A percentile compares a stretch with the other conserved stretches of the same genome.
These are phyloP conservation scores for Balakata baccata DNA, from an alignment of 345 rosid genomes.

Conservation along the genomic window DNA sequence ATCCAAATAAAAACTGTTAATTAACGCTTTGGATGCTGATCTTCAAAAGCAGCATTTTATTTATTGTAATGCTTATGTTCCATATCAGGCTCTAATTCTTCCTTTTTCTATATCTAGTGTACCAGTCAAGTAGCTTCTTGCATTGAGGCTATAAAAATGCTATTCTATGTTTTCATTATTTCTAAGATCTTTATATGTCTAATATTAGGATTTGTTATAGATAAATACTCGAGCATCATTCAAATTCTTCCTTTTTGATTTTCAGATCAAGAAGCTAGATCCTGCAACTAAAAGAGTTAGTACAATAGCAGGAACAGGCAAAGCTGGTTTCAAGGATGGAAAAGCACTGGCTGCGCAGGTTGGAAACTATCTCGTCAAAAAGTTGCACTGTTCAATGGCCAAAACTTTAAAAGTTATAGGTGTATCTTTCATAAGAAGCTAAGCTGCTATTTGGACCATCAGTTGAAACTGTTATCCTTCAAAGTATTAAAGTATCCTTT, in stretches of 20 bases:
- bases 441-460: background rate
- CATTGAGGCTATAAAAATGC: no score
- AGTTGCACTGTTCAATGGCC: background rate
- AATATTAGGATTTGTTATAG: background rate
- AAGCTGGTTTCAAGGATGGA: constrained; percentile 94
- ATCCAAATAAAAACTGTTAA: background rate
- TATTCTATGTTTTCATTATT: background rate
- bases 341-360: constrained; percentile 68
- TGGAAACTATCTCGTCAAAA: constrained; percentile 14
- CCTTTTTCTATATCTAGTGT: no score
- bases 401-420: background rate
- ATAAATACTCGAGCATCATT: background rate
- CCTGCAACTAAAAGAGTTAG: constrained; percentile 66
- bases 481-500: background rate
- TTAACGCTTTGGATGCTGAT: no score
- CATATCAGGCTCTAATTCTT: no score
- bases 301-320: constrained; percentile 87
- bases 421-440: background rate
- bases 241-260: constrained; percentile 16
- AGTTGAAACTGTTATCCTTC: background rate
- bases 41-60: no score
- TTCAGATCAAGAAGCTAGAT: constrained; percentile 82
- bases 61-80: no score
- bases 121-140: background rate
- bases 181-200: background rate